phyloP scores from a whole-genome alignment of 2,329 filamentous ascomycete species.

The Fusarium albidum region DNA sequence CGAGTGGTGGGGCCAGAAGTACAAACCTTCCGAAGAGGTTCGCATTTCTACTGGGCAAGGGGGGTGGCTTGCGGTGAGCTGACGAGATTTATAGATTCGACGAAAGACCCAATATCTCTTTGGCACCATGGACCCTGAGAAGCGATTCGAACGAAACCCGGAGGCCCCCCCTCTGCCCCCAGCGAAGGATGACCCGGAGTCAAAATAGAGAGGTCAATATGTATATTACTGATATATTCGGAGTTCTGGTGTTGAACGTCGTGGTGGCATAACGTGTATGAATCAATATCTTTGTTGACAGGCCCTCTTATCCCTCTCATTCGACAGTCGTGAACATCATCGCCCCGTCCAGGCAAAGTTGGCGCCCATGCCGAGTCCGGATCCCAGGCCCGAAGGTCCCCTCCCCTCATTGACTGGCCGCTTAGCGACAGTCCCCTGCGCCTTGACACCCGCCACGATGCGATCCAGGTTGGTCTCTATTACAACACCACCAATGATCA shows the following conservation, averaged over 20 bases:
- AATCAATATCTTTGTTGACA: constrained; percentile 35
- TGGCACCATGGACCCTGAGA: constrained; percentile 51
- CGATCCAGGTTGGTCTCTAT: constrained; percentile 90
- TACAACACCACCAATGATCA: constrained; percentile 95
- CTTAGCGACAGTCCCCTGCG: constrained; percentile 80
- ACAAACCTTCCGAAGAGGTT: constrained; percentile 54
- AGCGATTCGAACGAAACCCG: constrained; percentile 51
- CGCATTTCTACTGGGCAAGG: not conserved
- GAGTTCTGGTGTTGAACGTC: constrained; percentile 43
- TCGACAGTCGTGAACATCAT: constrained; percentile 35
- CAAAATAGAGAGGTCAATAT: constrained; percentile 39
- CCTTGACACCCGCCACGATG: constrained; percentile 84
- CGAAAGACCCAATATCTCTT: constrained; percentile 49
- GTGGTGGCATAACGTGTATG: constrained; percentile 34
- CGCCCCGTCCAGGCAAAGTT: constrained; percentile 64
- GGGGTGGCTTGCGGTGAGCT: constrained; percentile 8
- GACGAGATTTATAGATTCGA: constrained; percentile 43
- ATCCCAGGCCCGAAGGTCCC: constrained; percentile 52
- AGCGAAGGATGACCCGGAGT: constrained; percentile 36
- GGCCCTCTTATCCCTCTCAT: constrained; percentile 8
- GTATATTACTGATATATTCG: constrained; percentile 38
- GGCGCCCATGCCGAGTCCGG: constrained; percentile 63
- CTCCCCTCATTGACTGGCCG: constrained; percentile 77
- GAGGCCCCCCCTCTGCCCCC: constrained; percentile 47
- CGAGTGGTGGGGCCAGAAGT: constrained; percentile 53